phyloP scores from a whole-genome alignment of 768 basidiomycete species.

The Mrakia gelida region DNA sequence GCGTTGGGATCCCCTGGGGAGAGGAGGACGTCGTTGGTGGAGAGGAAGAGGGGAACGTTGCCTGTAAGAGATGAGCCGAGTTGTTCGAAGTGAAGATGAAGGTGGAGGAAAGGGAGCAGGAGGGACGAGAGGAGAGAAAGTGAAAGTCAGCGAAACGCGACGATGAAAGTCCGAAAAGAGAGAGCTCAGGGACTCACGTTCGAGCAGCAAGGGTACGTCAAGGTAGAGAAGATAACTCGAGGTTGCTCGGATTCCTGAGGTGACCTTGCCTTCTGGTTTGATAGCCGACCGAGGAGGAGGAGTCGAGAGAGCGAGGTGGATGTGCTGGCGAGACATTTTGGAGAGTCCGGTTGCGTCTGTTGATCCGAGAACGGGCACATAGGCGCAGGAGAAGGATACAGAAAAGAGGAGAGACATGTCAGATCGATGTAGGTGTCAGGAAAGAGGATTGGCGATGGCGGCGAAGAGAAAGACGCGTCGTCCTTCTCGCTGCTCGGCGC shows the following conservation, averaged over 20 bases:
- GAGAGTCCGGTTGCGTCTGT: conserved; percentile 20
- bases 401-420: background rate
- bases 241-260: conserved; percentile 22
- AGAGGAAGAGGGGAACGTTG: conserved; percentile 27
- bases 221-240: conserved; percentile 25
- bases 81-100: too few relatives aligned
- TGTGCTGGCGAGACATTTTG: conserved; percentile 27
- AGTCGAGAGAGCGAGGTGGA: conserved; percentile 22
- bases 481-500: too few relatives aligned
- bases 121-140: too few relatives aligned
- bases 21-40: conserved; percentile 25
- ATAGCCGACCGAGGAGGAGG: background rate
- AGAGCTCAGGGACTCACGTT: background rate
- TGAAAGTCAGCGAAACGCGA: background rate
- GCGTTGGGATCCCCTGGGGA: conserved; percentile 19
- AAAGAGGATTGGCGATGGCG: too few relatives aligned
- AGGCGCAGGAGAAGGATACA: background rate
- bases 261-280: background rate
- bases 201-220: conserved; percentile 21
- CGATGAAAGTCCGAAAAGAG: too few relatives aligned
- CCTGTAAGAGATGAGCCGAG: background rate
- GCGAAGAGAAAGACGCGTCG: too few relatives aligned
- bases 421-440: background rate
- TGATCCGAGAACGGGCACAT: background rate
- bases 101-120: background rate